Evolutionary conservation across 2,329 filamentous ascomycete species (phyloP).

Genomic region (Diaporthe caulivora): DNA sequence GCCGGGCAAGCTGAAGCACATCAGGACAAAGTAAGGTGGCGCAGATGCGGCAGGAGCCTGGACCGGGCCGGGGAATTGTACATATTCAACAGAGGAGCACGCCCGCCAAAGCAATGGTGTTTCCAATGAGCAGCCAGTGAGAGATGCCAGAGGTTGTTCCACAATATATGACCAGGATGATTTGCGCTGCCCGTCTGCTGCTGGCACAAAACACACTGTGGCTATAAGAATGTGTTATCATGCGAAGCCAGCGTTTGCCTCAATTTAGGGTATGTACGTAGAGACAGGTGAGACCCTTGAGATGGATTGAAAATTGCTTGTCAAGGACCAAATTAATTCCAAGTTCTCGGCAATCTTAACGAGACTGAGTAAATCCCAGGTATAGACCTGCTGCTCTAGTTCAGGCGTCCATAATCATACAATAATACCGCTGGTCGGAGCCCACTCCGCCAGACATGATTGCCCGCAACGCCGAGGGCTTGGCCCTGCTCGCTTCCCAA

Average conservation of each 20-base stretch:
- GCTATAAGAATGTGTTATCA: neutral
- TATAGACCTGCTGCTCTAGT: neutral
- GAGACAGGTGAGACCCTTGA: neutral
- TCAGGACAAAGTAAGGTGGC: slow-evolving; percentile 77
- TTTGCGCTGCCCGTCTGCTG: neutral
- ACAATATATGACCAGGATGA: neutral
- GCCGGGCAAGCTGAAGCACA: slow-evolving; percentile 86
- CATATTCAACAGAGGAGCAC: slow-evolving; percentile 32
- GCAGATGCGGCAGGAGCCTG: neutral
- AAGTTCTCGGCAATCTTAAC: neutral
- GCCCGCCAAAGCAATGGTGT: neutral
- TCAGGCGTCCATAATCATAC: slow-evolving; percentile 19
- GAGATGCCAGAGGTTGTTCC: neutral
- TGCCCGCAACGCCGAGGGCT: slow-evolving; percentile 38
- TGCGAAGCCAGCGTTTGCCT: neutral
- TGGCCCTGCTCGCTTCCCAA: slow-evolving; percentile 37
- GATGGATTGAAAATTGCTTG: neutral
- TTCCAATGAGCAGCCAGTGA: neutral
- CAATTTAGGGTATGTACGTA: neutral
- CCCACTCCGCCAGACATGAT: neutral
- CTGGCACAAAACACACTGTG: neutral
- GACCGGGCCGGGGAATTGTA: slow-evolving; percentile 27
- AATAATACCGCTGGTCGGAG: slow-evolving; percentile 43
- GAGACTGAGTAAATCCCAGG: neutral
- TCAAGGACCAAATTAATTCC: neutral